A percentile compares a stretch with the other conserved stretches of the same genome.
Evolutionary conservation across 805 yeast species (phyloP).

Genomic region (Priceomyces carsonii): DNA sequence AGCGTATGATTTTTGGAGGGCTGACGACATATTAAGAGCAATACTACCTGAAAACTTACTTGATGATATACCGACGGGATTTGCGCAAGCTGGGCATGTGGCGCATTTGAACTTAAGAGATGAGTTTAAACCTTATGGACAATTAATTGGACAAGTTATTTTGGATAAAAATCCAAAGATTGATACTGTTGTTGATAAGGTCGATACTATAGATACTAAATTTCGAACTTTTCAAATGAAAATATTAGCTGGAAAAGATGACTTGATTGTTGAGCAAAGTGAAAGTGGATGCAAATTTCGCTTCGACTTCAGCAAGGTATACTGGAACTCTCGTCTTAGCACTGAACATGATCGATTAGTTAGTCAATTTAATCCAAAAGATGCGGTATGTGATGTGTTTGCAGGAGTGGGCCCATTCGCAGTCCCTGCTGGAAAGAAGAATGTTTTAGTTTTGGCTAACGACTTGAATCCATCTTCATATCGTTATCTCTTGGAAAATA

Average conservation of each 20-base stretch:
- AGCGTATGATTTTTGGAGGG: conserved; percentile 80
- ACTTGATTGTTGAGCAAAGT: conserved; percentile 77
- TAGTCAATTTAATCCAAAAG: conserved; percentile 56
- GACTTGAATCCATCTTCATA: conserved; percentile 90
- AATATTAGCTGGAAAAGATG: conserved; percentile 81
- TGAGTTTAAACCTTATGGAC: conserved; percentile 80
- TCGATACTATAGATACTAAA: conserved; percentile 81
- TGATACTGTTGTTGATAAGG: conserved; percentile 88
- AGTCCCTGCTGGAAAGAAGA: conserved; percentile 89
- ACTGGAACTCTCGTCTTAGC: conserved; percentile 95
- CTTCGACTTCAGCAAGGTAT: conserved; percentile 90
- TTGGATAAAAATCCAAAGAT: conserved; percentile 83
- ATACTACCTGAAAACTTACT: conserved; percentile 70
- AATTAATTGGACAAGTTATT: conserved; percentile 84
- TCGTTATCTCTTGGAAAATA: conserved; percentile 66
- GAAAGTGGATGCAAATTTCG: conserved; percentile 84
- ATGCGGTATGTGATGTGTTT: conserved; percentile 90
- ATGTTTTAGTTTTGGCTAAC: conserved; percentile 80
- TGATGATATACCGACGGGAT: conserved; percentile 84
- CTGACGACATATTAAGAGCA: conserved; percentile 81
- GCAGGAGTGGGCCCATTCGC: conserved; percentile 99
- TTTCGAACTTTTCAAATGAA: conserved; percentile 95
- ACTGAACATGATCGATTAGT: conserved; percentile 91
- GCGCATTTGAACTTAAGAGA: conserved; percentile 88
- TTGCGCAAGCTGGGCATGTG: conserved; percentile 90